Conservation (phyloP, 495 filamentous ascomycete species). For the Tuber indicum region DNA sequence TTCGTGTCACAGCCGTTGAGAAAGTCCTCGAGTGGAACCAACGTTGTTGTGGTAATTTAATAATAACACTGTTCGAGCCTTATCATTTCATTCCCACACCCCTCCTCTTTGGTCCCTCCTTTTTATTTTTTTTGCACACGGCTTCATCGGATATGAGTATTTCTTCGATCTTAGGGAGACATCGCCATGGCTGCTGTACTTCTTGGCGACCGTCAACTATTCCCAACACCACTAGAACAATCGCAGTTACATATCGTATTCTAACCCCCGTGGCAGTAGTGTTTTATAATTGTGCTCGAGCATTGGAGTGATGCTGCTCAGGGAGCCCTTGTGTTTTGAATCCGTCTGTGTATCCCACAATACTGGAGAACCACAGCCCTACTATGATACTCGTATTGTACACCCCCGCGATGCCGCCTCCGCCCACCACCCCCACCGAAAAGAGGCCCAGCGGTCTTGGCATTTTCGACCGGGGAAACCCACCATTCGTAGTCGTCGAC, state of each 20-base stretch:
- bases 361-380: not conserved
- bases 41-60: not conserved
- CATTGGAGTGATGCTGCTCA: not conserved
- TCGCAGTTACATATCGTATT: not conserved
- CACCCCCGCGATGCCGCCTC: not conserved
- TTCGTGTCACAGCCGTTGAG: not conserved
- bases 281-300: not conserved
- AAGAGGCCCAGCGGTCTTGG: not conserved
- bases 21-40: conserved; percentile 1
- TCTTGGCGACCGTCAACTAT: not conserved
- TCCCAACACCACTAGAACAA: not conserved
- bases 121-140: not conserved
- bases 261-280: not conserved
- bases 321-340: not conserved
- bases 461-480: not conserved
- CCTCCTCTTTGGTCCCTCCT: not conserved
- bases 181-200: not conserved
- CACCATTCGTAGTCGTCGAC: not conserved
- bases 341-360: not conserved
- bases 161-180: not conserved
- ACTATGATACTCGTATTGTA: not conserved
- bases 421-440: not conserved
- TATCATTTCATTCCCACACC: not conserved
- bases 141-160: not conserved
- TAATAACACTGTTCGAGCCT: not conserved